phyloP scores from a whole-genome alignment of 2,329 filamentous ascomycete species.

The Didymella glomerata region DNA sequence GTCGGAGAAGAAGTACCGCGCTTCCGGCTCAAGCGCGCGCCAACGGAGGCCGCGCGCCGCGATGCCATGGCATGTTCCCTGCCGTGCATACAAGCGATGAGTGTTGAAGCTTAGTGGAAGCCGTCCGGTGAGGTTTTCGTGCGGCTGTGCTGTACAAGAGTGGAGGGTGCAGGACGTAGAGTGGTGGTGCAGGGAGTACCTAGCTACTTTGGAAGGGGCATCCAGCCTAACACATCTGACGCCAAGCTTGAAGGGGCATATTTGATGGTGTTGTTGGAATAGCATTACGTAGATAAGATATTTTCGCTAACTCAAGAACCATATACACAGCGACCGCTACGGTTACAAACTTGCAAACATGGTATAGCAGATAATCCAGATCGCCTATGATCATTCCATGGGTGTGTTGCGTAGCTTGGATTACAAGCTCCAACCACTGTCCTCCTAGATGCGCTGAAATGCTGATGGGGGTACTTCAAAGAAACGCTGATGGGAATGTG shows the following conservation, averaged over 20 bases:
- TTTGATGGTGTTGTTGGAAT: not conserved
- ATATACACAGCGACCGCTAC: constrained; percentile 18
- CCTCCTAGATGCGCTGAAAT: constrained; percentile 17
- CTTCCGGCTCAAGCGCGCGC: not conserved
- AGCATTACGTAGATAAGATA: constrained; percentile 21
- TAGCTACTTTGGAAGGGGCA: not conserved
- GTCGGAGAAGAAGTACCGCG: not conserved
- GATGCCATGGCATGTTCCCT: not conserved
- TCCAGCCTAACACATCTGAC: not conserved
- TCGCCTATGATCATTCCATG: constrained; percentile 11
- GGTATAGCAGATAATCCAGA: constrained; percentile 7
- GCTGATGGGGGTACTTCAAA: constrained; percentile 13
- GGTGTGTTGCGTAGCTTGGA: not conserved
- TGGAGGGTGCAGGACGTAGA: not conserved
- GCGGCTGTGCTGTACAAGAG: not conserved
- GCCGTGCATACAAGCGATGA: not conserved
- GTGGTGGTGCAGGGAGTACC: not conserved
- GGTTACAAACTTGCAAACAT: constrained; percentile 14
- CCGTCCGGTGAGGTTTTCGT: not conserved
- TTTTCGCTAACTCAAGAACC: constrained; percentile 17
- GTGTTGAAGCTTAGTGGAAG: constrained; percentile 1
- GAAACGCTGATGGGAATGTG: constrained; percentile 8
- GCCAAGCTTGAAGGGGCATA: too few relatives aligned
- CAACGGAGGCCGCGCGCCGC: not conserved
- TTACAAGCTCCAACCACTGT: not conserved